Conservation (phyloP, 169 alveolate genomes). For the Cryptosporidium xiaoi region DNA sequence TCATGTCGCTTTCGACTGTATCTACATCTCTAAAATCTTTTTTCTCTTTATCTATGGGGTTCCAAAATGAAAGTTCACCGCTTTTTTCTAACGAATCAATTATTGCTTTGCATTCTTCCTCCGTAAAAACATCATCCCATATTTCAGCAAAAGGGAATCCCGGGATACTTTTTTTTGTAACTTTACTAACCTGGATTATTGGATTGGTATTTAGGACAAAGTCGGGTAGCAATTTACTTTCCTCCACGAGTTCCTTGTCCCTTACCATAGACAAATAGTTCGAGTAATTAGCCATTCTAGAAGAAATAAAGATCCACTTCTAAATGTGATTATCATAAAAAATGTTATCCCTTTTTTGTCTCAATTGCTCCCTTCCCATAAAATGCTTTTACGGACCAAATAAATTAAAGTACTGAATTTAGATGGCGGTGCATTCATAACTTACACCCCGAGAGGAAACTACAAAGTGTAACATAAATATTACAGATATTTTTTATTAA, state of each 20-base stretch:
- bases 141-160: conserved; percentile 51
- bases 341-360: background rate
- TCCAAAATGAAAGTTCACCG: conserved; percentile 63
- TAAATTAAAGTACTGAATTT: conserved; percentile 1
- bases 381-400: background rate
- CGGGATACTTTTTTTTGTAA: background rate
- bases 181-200: background rate
- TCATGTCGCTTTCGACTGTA: conserved; percentile 62
- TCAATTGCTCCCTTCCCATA: background rate
- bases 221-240: conserved; percentile 24
- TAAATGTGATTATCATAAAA: background rate
- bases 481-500: too few species aligned
- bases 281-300: conserved; percentile 29
- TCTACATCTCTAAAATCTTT: conserved; percentile 59
- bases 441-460: conserved; percentile 8
- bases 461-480: too few species aligned
- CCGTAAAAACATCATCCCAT: conserved; percentile 56
- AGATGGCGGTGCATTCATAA: conserved; percentile 67
- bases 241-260: conserved; percentile 45
- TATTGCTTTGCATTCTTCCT: conserved; percentile 47
- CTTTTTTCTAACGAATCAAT: conserved; percentile 38
- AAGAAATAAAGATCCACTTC: background rate
- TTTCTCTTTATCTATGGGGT: conserved; percentile 16
- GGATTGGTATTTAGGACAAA: conserved; percentile 26
- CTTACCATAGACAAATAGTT: conserved; percentile 53